Evolutionary conservation across 495 filamentous ascomycete genomes (phyloP), one percentile per base, ranked within the genome.

Genomic region (Hypoxylon fragiforme): DNA sequence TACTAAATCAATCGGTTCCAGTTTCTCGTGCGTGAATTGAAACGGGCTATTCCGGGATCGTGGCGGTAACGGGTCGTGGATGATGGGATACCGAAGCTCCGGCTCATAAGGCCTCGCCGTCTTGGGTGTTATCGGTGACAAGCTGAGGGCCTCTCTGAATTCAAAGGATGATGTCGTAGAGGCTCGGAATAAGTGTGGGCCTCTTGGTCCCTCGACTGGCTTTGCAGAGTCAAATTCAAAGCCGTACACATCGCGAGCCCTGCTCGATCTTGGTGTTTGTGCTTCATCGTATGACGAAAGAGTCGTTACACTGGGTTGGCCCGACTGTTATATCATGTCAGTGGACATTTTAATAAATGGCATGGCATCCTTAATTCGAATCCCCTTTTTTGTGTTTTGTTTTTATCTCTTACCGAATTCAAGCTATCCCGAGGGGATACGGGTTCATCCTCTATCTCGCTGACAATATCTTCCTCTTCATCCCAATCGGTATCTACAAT

Each of bases 151-250:
- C 56, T 84, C 78, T 48, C 82, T 75, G 31, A 82, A 78, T 48
- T 86, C 85, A 67, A 71, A 68, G 31, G 68, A 64, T 32, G 74
- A 73, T 14, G 72, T 71, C 31, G 71, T 76, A 44, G 77, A 85
- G 24, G 73, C 76, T 48, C 89, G 81, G 72, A 97, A 97, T n/a
- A 97, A 77, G 73, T 96, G 92, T 2, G 91, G 92, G 3, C 92
- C 91, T 54, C 75, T 78, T 4, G 91, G 91, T 16, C 91, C 91
- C 62, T 90, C 81, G 1, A 91, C 85, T 28, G 83, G 74, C 63
- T 84, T 87, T 44, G 73, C 60, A 3, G 60, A 60, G 47, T 66
- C 60, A 5, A 67, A 61, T 24, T 63, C 63, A 31, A 71, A 72
- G 2, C 61, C 52, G 38, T 69, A 72, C 28, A 50, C 58, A 16